These are phyloP conservation scores for Chytriomyces sp. DNA, from an alignment of 192 early-diverging fungal genomes.

Conservation along the genomic window DNA sequence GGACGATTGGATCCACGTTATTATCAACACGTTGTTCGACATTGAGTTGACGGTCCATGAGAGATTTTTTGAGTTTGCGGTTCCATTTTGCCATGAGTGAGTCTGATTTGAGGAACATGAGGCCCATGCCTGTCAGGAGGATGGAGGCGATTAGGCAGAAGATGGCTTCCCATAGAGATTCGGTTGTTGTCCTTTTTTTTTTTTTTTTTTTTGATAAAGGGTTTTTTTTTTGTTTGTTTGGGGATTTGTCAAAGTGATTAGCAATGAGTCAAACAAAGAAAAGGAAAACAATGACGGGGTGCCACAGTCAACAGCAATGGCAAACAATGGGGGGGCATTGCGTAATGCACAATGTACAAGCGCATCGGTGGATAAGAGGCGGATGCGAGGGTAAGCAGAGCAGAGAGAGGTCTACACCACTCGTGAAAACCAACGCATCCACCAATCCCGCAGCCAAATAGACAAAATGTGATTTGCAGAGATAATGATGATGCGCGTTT, in stretches of 20 bases:
- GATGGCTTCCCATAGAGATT: constrained; percentile 82
- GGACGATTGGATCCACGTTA: too few relatives aligned
- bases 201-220: too few relatives aligned
- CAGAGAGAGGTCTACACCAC: too few relatives aligned
- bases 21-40: neutral
- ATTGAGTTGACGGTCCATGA: constrained; percentile 34
- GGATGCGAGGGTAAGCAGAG: too few relatives aligned
- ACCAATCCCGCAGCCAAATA: neutral
- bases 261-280: neutral
- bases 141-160: constrained; percentile 78
- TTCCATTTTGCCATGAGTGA: constrained; percentile 84
- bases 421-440: neutral
- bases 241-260: too few relatives aligned
- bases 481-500: too few relatives aligned
- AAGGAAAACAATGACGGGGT: neutral
- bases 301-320: neutral
- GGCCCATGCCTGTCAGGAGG: constrained; percentile 81
- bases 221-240: neutral
- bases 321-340: neutral
- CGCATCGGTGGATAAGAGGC: too few relatives aligned
- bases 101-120: constrained; percentile 76
- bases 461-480: too few relatives aligned
- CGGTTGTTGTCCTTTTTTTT: constrained; percentile 38
- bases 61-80: constrained; percentile 57
- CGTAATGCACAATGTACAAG: too few relatives aligned